phyloP scores from a whole-genome alignment of 2,329 filamentous ascomycete species.

The Pestalotiopsis sp. region DNA sequence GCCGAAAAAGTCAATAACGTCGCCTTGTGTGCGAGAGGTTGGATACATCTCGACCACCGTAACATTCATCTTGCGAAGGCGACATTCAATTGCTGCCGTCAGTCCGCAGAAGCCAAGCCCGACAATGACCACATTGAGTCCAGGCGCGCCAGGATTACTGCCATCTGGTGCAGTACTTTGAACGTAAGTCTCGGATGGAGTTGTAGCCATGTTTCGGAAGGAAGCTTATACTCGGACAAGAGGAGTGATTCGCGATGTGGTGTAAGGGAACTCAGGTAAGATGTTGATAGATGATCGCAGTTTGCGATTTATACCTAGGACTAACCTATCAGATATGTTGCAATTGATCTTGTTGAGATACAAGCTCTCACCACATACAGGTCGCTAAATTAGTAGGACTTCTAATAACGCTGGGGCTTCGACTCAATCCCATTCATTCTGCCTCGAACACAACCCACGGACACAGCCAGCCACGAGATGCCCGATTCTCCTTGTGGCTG shows the following conservation, averaged over 20 bases:
- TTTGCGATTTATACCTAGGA: background rate
- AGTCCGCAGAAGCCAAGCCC: slow-evolving; percentile 6
- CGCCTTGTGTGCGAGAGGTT: slow-evolving; percentile 21
- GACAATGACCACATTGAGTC: slow-evolving; percentile 7
- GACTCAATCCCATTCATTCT: background rate
- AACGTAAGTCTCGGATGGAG: background rate
- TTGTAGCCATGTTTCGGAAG: background rate
- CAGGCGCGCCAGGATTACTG: background rate
- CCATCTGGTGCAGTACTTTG: background rate
- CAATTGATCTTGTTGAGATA: background rate
- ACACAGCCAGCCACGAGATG: background rate
- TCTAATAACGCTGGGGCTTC: background rate
- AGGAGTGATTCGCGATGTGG: background rate
- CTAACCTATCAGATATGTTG: background rate
- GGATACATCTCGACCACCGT: slow-evolving; percentile 10
- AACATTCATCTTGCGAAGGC: slow-evolving; percentile 6
- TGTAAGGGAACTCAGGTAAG: background rate
- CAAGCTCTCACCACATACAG: background rate
- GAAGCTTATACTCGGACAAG: background rate
- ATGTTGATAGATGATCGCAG: background rate
- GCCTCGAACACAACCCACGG: background rate
- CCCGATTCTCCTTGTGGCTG: background rate
- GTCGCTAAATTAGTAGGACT: background rate
- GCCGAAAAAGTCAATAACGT: slow-evolving; percentile 43
- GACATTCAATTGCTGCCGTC: slow-evolving; percentile 10